These are phyloP conservation scores for Botryotinia convoluta DNA, from an alignment of 2,329 filamentous ascomycete genomes.

Conservation along the genomic window DNA sequence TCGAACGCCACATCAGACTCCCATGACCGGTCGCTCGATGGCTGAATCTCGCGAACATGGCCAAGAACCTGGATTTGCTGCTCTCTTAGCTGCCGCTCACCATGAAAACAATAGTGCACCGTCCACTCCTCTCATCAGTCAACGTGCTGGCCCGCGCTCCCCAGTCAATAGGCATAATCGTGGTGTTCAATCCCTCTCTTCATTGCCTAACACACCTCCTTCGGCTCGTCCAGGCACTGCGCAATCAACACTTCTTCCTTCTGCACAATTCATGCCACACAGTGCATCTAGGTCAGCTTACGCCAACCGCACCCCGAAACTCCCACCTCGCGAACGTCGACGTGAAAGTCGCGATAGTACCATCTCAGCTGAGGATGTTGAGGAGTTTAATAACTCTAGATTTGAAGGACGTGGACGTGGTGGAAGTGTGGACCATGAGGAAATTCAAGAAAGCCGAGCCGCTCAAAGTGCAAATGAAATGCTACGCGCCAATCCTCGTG, in stretches of 20 bases:
- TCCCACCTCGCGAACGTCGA: constrained; percentile 50
- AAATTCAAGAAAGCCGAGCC: constrained; percentile 70
- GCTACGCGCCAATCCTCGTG: constrained; percentile 57
- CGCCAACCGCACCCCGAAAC: constrained; percentile 22
- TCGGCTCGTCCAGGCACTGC: constrained; percentile 46
- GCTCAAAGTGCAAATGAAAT: constrained; percentile 74
- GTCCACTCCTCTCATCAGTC: constrained; percentile 55
- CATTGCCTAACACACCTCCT: constrained; percentile 73
- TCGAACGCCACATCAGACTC: constrained; percentile 52
- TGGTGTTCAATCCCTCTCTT: constrained; percentile 79
- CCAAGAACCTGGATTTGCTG: constrained; percentile 65
- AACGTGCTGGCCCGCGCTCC: constrained; percentile 43
- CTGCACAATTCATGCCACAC: constrained; percentile 60
- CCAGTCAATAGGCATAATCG: constrained; percentile 62
- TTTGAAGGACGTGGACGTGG: constrained; percentile 36
- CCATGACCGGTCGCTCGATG: constrained; percentile 41
- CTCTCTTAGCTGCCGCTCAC: constrained; percentile 69
- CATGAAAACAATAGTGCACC: constrained; percentile 74
- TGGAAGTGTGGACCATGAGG: constrained; percentile 51
- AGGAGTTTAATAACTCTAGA: constrained; percentile 55
- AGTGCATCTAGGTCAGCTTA: constrained; percentile 53
- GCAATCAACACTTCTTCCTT: constrained; percentile 57
- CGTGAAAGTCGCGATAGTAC: constrained; percentile 80
- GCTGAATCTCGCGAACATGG: constrained; percentile 46
- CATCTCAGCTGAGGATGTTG: constrained; percentile 64